Evolutionary conservation across 305 asterid genomes (phyloP).

Genomic region (Solanum hybrid): DNA sequence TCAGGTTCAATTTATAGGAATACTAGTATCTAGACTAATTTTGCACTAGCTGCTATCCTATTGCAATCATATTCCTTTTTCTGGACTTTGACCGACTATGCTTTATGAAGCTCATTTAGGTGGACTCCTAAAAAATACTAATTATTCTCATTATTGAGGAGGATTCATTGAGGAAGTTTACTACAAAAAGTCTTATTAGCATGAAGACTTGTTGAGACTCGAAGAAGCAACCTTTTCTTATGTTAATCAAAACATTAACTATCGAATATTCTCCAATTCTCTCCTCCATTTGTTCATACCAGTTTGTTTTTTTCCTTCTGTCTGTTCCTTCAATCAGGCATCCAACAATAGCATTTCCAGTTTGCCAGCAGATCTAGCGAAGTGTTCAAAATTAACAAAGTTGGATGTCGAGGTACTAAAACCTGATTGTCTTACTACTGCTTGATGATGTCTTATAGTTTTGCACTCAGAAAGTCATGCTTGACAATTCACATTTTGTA

Average conservation of each 20-base stretch:
- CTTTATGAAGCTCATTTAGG: not conserved
- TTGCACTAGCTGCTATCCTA: not conserved
- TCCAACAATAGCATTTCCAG: constrained; percentile 72
- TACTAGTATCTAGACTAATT: not conserved
- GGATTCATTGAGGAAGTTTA: not conserved
- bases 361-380: constrained; percentile 80
- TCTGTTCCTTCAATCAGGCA: constrained; percentile 45
- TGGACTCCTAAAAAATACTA: not conserved
- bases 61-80: not conserved
- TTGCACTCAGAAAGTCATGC: not conserved
- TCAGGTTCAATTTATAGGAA: not conserved
- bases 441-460: constrained; percentile 8
- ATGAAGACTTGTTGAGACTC: not conserved
- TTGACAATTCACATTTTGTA: constrained; percentile 3
- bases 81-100: not conserved
- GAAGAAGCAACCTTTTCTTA: not conserved
- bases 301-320: not conserved
- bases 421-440: constrained; percentile 1
- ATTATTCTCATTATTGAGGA: not conserved
- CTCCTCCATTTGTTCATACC: not conserved
- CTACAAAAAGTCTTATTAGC: not conserved
- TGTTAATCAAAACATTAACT: not conserved
- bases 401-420: constrained; percentile 69
- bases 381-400: constrained; percentile 68
- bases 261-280: not conserved